A percentile compares a stretch with the other conserved stretches of the same genome.
These are phyloP conservation scores for Sarcodon sp. DNA, from an alignment of 768 basidiomycete genomes.

Conservation along the genomic window DNA sequence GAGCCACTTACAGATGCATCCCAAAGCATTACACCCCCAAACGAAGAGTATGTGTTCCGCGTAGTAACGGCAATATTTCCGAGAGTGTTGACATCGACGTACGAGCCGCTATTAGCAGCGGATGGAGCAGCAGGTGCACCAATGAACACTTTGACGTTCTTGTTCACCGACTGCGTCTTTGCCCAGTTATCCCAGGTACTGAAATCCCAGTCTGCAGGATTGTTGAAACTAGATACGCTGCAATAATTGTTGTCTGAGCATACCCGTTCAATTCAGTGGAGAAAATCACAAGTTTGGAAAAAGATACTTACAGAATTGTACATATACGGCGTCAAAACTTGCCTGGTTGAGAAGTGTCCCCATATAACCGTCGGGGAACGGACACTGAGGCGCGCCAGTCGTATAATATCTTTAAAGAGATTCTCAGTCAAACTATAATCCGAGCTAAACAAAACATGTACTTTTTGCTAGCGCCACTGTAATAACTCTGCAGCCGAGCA, in stretches of 20 bases:
- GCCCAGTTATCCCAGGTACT: constrained; percentile 56
- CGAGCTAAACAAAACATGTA: constrained; percentile 12
- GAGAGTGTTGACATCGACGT: constrained; percentile 34
- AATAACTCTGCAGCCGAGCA: constrained; percentile 37
- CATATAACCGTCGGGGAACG: constrained; percentile 54
- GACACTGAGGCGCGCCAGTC: constrained; percentile 55
- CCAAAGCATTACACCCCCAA: constrained; percentile 45
- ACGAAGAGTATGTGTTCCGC: constrained; percentile 46
- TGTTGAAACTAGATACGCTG: constrained; percentile 32
- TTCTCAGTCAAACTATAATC: neutral
- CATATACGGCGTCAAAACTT: constrained; percentile 61
- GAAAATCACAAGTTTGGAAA: neutral
- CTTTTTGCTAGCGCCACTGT: constrained; percentile 40
- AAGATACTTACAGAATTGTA: constrained; percentile 43
- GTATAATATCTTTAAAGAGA: constrained; percentile 39
- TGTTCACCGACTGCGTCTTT: constrained; percentile 40
- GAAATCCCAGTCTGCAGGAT: constrained; percentile 39
- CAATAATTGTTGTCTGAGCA: constrained; percentile 43
- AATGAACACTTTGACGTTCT: constrained; percentile 51
- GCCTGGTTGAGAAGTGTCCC: constrained; percentile 46
- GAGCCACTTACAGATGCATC: constrained; percentile 14
- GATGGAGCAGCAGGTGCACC: constrained; percentile 46
- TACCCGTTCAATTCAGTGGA: neutral
- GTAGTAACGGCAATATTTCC: constrained; percentile 33
- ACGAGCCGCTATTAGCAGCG: constrained; percentile 44